These are phyloP conservation scores for Neoboletus subvelutipes DNA, from an alignment of 768 basidiomycete species.

Conservation along the genomic window DNA sequence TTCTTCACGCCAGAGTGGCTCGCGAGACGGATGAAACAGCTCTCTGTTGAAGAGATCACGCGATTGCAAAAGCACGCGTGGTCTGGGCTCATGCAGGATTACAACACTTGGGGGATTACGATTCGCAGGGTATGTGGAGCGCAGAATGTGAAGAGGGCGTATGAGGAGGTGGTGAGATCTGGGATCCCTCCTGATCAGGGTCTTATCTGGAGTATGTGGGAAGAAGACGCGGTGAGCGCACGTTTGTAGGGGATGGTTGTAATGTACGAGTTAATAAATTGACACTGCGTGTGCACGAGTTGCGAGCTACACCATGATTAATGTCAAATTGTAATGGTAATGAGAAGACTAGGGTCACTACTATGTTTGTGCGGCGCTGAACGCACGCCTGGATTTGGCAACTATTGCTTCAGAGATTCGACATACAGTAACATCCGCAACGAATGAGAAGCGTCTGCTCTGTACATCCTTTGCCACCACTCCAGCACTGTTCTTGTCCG, in stretches of 20 bases:
- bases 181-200: constrained; percentile 58
- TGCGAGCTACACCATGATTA: background rate
- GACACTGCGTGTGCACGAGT: background rate
- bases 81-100: constrained; percentile 58
- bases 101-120: constrained; percentile 49
- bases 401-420: background rate
- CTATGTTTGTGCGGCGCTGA: background rate
- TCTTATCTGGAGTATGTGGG: constrained; percentile 68
- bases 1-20: constrained; percentile 78
- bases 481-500: background rate
- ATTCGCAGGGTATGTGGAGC: constrained; percentile 50
- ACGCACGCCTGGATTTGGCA: constrained; percentile 14
- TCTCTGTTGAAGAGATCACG: constrained; percentile 48
- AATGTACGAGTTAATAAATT: background rate
- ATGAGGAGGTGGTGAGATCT: constrained; percentile 42
- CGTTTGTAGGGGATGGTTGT: constrained; percentile 11
- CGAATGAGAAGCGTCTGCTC: constrained; percentile 1
- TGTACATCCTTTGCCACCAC: background rate
- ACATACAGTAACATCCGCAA: constrained; percentile 2
- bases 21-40: constrained; percentile 48
- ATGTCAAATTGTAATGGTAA: background rate
- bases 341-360: background rate
- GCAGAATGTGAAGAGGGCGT: constrained; percentile 47
- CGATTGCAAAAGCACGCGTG: constrained; percentile 54
- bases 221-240: constrained; percentile 22